Evolutionary conservation across 129 eudicot species (phyloP).

Genomic region (Artemisia tridentata): DNA sequence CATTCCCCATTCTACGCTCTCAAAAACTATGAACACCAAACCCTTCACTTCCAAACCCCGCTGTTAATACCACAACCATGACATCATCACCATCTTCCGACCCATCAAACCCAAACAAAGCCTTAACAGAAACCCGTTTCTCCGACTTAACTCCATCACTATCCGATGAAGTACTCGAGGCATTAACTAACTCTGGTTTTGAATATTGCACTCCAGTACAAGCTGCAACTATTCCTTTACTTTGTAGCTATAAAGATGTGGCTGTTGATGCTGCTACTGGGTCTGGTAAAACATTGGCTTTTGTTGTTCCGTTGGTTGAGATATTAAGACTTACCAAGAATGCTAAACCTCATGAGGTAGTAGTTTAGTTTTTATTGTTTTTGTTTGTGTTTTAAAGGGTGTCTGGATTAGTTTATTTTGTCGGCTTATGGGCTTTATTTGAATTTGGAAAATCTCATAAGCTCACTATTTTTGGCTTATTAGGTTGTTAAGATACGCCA

Average conservation of each 20-base stretch:
- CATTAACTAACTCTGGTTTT: slow-evolving; percentile 50
- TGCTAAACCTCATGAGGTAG: slow-evolving; percentile 80
- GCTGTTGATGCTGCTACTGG: slow-evolving; percentile 99
- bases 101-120: slow-evolving; percentile 57
- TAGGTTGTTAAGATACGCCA: too few relatives aligned
- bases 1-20: too few relatives aligned
- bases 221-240: slow-evolving; percentile 86
- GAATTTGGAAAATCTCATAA: too few relatives aligned
- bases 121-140: slow-evolving; percentile 73
- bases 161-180: slow-evolving; percentile 63
- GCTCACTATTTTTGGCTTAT: too few relatives aligned
- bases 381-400: neutral
- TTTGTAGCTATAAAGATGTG: slow-evolving; percentile 84
- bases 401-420: neutral
- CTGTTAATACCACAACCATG: slow-evolving; percentile 26
- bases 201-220: slow-evolving; percentile 94
- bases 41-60: neutral
- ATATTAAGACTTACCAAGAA: slow-evolving; percentile 72
- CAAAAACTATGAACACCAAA: too few relatives aligned
- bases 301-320: slow-evolving; percentile 85
- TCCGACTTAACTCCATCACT: slow-evolving; percentile 79
- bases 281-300: slow-evolving; percentile 96
- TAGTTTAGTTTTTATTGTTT: too few relatives aligned
- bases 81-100: slow-evolving; percentile 24
- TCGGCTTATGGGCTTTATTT: too few relatives aligned